Evolutionary conservation across 371 early-diverging fungal species (phyloP).

Genomic region (Dichotomocladium elegans): DNA sequence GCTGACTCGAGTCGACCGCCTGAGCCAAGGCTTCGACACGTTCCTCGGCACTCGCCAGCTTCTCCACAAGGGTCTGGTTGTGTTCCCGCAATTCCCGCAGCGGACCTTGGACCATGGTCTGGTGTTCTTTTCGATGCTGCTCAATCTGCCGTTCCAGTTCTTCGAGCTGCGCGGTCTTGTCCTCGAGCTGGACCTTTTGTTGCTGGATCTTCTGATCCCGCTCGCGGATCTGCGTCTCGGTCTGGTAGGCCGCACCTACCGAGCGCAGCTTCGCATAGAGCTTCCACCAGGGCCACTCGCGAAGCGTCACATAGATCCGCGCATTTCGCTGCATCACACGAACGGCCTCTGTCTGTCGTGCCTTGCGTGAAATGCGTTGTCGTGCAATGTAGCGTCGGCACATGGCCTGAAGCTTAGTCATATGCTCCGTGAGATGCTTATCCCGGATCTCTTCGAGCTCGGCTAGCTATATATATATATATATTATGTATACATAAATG

Average conservation of each 20-base stretch:
- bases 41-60: slow-evolving; percentile 59
- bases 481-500: too few species aligned
- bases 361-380: slow-evolving; percentile 60
- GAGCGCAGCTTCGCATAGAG: slow-evolving; percentile 97
- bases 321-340: slow-evolving; percentile 90
- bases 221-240: slow-evolving; percentile 58
- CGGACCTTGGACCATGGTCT: slow-evolving; percentile 39
- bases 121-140: slow-evolving; percentile 42
- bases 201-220: slow-evolving; percentile 53
- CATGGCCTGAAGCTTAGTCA: slow-evolving; percentile 85
- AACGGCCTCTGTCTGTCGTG: slow-evolving; percentile 85
- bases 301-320: slow-evolving; percentile 79
- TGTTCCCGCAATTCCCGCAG: slow-evolving; percentile 51
- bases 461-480: slow-evolving; percentile 72
- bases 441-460: slow-evolving; percentile 97
- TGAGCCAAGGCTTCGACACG: slow-evolving; percentile 50
- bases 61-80: slow-evolving; percentile 54
- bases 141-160: slow-evolving; percentile 46
- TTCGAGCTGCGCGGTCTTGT: slow-evolving; percentile 47
- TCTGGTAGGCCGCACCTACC: slow-evolving; percentile 83
- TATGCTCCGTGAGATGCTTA: slow-evolving; percentile 72
- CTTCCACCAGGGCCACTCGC: slow-evolving; percentile 97
- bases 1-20: slow-evolving; percentile 46
- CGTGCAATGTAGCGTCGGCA: slow-evolving; percentile 84
- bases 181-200: slow-evolving; percentile 42